phyloP scores from a whole-genome alignment of 495 filamentous ascomycete species.

The Aspergillus cavernicola region DNA sequence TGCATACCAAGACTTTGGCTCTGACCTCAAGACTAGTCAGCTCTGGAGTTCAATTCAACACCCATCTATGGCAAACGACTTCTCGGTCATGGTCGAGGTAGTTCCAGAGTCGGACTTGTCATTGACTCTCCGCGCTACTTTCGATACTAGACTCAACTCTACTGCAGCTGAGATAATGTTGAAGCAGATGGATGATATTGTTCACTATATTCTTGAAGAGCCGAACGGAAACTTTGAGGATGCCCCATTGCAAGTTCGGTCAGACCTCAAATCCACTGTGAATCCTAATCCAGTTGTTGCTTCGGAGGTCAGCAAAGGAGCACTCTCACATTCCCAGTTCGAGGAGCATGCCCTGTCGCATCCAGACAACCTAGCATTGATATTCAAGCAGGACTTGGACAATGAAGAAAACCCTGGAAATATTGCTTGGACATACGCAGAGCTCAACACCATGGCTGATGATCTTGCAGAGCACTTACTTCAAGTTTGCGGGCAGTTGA shows the following conservation, averaged over 20 bases:
- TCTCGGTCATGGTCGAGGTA: constrained; percentile 26
- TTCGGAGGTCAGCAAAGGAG: constrained; percentile 11
- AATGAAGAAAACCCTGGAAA: constrained; percentile 15
- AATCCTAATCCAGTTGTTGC: constrained; percentile 15
- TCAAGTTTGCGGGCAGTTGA: constrained; percentile 18
- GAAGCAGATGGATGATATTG: constrained; percentile 23
- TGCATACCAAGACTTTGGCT: constrained; percentile 24
- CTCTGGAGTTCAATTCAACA: constrained; percentile 21
- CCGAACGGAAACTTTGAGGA: constrained; percentile 17
- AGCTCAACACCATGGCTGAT: constrained; percentile 29
- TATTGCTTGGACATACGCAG: constrained; percentile 26
- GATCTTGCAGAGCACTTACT: constrained; percentile 23
- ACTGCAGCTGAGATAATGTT: constrained; percentile 24
- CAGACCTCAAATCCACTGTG: constrained; percentile 20
- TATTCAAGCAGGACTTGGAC: constrained; percentile 25
- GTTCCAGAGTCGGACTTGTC: constrained; percentile 18
- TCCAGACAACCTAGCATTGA: constrained; percentile 26
- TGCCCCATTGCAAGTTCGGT: constrained; percentile 6
- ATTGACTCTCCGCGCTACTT: constrained; percentile 24
- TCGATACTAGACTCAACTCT: constrained; percentile 20
- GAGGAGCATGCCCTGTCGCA: constrained; percentile 21
- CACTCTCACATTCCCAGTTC: constrained; percentile 26
- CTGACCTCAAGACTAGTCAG: constrained; percentile 9
- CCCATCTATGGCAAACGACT: constrained; percentile 24
- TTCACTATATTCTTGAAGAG: constrained; percentile 21